phyloP scores from a whole-genome alignment of 2,329 filamentous ascomycete species.

The Verticillium nonalfalfae region DNA sequence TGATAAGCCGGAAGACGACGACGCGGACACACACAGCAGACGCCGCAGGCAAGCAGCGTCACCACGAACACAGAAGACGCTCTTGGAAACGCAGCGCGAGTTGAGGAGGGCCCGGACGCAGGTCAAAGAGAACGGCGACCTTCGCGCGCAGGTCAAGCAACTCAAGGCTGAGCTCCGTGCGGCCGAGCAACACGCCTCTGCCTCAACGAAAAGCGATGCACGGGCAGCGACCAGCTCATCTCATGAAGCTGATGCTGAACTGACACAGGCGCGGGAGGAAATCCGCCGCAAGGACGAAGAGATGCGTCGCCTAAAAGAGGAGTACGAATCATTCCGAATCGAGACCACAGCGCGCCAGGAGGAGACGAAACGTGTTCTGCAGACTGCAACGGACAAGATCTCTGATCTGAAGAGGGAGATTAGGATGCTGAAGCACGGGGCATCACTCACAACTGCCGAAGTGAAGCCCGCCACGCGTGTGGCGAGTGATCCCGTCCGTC shows the following conservation, averaged over 20 bases:
- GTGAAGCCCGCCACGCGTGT: not conserved
- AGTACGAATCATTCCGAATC: conserved; percentile 48
- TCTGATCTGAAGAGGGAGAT: conserved; percentile 48
- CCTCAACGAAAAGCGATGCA: not conserved
- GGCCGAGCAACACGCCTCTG: conserved; percentile 34
- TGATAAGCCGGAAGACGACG: conserved; percentile 27
- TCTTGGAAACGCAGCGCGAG: conserved; percentile 48
- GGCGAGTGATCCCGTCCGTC: not conserved
- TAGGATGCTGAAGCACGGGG: conserved; percentile 31
- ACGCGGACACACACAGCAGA: conserved; percentile 20
- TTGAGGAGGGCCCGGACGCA: conserved; percentile 48
- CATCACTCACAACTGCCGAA: not conserved
- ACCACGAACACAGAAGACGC: conserved; percentile 42
- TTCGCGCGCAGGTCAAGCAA: conserved; percentile 46
- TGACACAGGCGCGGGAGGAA: conserved; percentile 37
- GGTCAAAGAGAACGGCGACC: conserved; percentile 40
- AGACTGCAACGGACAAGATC: conserved; percentile 52
- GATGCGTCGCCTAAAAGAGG: conserved; percentile 39
- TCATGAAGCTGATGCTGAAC: conserved; percentile 17
- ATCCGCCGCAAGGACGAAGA: conserved; percentile 40
- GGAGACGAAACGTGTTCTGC: conserved; percentile 49
- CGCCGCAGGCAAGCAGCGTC: conserved; percentile 34
- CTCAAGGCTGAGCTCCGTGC: conserved; percentile 43
- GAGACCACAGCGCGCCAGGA: conserved; percentile 46
- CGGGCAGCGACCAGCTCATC: not conserved